These are phyloP conservation scores for Camellia oleifera DNA, from an alignment of 179 eudicot genomes.

Conservation along the genomic window DNA sequence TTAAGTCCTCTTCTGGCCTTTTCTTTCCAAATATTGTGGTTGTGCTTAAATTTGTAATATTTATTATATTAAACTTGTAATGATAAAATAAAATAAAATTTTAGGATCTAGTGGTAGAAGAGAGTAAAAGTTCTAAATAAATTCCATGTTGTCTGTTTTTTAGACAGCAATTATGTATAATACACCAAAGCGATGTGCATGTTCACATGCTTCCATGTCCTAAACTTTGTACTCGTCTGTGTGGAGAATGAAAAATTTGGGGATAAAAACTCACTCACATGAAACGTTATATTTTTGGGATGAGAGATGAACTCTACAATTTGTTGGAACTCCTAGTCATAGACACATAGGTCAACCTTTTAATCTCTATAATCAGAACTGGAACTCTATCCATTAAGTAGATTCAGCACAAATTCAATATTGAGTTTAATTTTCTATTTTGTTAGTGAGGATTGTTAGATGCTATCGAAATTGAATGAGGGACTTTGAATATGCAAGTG, in stretches of 20 bases:
- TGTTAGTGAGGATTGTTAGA: neutral
- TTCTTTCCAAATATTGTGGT: neutral
- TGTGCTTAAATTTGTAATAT: neutral
- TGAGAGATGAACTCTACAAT: neutral
- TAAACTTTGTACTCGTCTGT: neutral
- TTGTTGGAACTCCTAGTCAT: neutral
- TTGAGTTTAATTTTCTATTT: neutral
- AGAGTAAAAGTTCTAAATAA: neutral
- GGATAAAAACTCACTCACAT: neutral
- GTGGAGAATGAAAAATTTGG: neutral
- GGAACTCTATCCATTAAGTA: neutral
- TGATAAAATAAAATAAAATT: neutral
- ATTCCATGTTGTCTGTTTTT: neutral
- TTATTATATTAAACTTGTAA: neutral
- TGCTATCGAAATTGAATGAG: neutral
- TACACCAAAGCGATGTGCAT: neutral
- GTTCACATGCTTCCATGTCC: neutral
- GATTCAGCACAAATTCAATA: neutral
- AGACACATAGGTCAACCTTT: neutral
- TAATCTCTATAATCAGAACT: neutral
- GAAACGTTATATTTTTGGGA: neutral
- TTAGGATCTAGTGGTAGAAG: neutral
- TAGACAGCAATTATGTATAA: neutral
- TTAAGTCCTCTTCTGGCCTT: neutral
- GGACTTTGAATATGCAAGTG: neutral